These are phyloP conservation scores for Aspergillus carlsbadensis DNA, from an alignment of 495 filamentous ascomycete species.

Conservation along the genomic window DNA sequence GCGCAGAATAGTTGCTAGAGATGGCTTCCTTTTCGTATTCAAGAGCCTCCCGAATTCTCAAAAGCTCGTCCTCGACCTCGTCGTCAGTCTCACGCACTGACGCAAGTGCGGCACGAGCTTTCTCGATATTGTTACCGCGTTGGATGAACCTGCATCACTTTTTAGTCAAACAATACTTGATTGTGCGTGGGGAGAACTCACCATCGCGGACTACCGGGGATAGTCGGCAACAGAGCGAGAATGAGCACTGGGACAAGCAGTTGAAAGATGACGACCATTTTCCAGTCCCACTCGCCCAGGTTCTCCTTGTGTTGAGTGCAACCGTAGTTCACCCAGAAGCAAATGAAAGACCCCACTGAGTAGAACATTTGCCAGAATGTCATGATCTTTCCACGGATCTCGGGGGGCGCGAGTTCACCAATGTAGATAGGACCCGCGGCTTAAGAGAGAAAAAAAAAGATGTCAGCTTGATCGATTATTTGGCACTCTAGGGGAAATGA, in stretches of 20 bases:
- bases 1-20: conserved; percentile 51
- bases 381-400: conserved; percentile 64
- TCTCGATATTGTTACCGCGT: conserved; percentile 50
- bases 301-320: conserved; percentile 48
- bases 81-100: conserved; percentile 56
- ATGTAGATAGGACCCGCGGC: conserved; percentile 62
- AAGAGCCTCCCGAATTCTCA: conserved; percentile 57
- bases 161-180: conserved; percentile 4
- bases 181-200: conserved; percentile 9
- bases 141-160: conserved; percentile 45
- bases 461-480: not conserved
- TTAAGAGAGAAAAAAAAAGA: conserved; percentile 13
- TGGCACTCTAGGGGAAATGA: conserved; percentile 2
- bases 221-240: conserved; percentile 50
- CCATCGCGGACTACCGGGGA: conserved; percentile 61
- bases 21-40: conserved; percentile 64
- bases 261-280: conserved; percentile 63
- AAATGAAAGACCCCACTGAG: conserved; percentile 62
- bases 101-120: conserved; percentile 49
- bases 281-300: conserved; percentile 63
- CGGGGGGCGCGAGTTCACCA: conserved; percentile 56
- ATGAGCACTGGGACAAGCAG: conserved; percentile 55
- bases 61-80: conserved; percentile 58
- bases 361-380: conserved; percentile 70
- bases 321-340: conserved; percentile 61